phyloP scores from a whole-genome alignment of 179 eudicot species.

The Beta macrorhiza region DNA sequence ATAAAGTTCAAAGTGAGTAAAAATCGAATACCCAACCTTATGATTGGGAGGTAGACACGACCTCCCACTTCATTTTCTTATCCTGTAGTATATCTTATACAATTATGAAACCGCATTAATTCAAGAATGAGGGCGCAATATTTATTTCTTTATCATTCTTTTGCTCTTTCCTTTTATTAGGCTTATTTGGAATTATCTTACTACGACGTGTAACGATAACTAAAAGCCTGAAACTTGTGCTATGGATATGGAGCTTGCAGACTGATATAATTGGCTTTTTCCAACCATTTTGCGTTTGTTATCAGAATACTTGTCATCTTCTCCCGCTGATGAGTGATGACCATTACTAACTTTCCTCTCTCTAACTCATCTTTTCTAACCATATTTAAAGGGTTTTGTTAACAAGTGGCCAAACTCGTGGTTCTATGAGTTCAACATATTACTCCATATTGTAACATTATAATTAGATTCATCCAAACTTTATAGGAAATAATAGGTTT shows the following conservation, averaged over 20 bases:
- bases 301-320: neutral
- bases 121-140: neutral
- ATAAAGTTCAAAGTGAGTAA: too few species aligned
- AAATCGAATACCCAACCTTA: too few species aligned
- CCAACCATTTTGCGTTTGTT: conserved; percentile 4
- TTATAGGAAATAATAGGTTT: too few species aligned
- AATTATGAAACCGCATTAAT: conserved; percentile 8
- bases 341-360: neutral
- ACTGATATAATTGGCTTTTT: neutral
- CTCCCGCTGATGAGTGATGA: neutral
- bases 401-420: neutral
- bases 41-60: too few species aligned
- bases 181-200: neutral
- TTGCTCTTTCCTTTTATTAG: neutral
- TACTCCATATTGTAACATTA: too few species aligned
- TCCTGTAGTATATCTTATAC: neutral
- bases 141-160: neutral
- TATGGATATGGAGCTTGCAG: neutral
- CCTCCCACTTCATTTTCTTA: neutral
- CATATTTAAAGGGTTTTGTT: neutral
- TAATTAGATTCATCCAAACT: too few species aligned
- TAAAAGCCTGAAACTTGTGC: conserved; percentile 9
- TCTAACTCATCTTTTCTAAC: neutral
- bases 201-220: conserved; percentile 20
- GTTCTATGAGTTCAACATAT: too few species aligned